Base-by-base conservation (phyloP, 1,139 yeast species). In the Yamadazyma trypodendri region DNA sequence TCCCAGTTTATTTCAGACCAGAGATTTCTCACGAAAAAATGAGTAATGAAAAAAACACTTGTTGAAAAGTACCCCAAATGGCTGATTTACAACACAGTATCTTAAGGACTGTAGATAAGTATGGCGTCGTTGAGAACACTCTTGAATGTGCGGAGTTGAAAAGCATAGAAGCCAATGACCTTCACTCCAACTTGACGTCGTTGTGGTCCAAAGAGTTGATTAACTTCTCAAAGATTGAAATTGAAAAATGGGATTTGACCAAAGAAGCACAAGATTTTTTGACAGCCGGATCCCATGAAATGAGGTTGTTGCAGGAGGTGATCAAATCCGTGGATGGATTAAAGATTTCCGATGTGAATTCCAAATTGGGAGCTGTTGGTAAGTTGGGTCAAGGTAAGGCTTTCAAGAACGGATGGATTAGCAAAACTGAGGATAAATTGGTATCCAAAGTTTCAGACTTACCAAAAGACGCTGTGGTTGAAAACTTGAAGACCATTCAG, bases 371-470 rank as follows among this genome's bases (percentile, higher is more conserved):
- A 36, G 68, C 81, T 35, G 77, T 80, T 45, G 97, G 97, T 42
- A 82, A 84, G 53, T 76, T 90, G 46, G 99, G 98, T 43, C 98
- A 92, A 68, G 96, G 95, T 53, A 84, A 90, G 56, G 98, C 97
- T n/a, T 92, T 92, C 76, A 92, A 89, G 66, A 90, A 90, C 62
- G 95, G 95, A 35, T 92, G 99, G 99, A 81, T 92, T 54, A 68
- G 78, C 49, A 92, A 92, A 62, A 85, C 84, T 46, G 95, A 94
- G 38, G 95, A 86, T 51, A 79, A 72, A 55, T 74, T 92, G 50
- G 77, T 86, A 35, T 68, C 88, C 17, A 79, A 74, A 61, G 72
- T 75, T 9, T 51, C 55, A 24, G 58, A 60, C 37, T 55, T 71
- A 42, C 90, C 90, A 21, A 65, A 61, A 23, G 97, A 88, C 61